These are phyloP conservation scores for Auricularia auricula-judae DNA, from an alignment of 768 basidiomycete species.

Conservation along the genomic window DNA sequence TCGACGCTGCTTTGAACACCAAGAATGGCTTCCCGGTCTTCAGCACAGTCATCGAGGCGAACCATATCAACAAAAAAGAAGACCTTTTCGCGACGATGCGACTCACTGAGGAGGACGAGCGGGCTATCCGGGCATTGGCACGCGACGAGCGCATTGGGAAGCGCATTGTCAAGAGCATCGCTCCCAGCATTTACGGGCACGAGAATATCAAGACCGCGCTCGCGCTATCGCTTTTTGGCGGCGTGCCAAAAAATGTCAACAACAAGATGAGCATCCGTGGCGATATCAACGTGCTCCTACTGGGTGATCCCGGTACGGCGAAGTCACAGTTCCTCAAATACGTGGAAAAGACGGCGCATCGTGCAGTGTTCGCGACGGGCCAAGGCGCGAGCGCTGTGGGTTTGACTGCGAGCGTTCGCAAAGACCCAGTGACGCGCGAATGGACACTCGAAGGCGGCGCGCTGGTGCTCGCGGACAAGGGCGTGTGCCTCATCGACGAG, in stretches of 20 bases:
- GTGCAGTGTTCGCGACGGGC: conserved; percentile 96
- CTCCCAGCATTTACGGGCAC: conserved; percentile 97
- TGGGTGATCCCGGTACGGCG: conserved; percentile 97
- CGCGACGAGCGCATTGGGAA: conserved; percentile 92
- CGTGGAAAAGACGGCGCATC: conserved; percentile 95
- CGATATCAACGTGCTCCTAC: conserved; percentile 91
- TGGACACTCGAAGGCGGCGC: conserved; percentile 99
- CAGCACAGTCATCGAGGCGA: conserved; percentile 95
- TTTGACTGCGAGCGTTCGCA: conserved; percentile 97
- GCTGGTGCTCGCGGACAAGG: conserved; percentile 96
- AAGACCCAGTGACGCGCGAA: conserved; percentile 92
- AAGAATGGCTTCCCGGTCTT: conserved; percentile 99
- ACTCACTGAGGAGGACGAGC: conserved; percentile 94
- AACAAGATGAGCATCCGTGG: conserved; percentile 93
- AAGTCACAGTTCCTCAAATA: conserved; percentile 99
- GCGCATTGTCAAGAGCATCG: conserved; percentile 96
- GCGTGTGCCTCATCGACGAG: conserved; percentile 95
- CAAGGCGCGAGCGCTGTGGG: conserved; percentile 98
- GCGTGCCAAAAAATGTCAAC: conserved; percentile 91
- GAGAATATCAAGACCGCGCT: conserved; percentile 98
- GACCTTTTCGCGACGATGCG: conserved; percentile 98
- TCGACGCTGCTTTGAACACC: conserved; percentile 93
- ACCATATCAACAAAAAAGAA: conserved; percentile 98
- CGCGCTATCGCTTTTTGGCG: conserved; percentile 89
- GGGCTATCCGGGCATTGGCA: conserved; percentile 75